These are phyloP conservation scores for Linum usitatissimum DNA, from an alignment of 345 rosid species.

Conservation along the genomic window DNA sequence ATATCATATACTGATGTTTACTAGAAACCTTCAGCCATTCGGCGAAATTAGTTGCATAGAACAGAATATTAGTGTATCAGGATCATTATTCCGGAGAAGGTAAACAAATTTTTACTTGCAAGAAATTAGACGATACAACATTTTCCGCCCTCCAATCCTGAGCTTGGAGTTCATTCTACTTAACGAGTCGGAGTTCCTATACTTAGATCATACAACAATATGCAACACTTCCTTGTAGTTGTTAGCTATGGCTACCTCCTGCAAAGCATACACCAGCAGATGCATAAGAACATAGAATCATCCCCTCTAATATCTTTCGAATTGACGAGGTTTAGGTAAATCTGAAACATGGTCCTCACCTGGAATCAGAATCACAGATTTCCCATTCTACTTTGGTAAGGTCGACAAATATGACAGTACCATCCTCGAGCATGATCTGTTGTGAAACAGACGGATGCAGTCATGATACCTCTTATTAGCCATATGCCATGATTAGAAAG, in stretches of 20 bases:
- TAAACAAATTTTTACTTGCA: neutral
- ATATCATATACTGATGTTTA: neutral
- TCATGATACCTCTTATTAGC: slow-evolving; percentile 4
- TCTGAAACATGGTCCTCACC: neutral
- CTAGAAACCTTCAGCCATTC: no score
- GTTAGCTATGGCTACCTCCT: neutral
- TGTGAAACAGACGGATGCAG: slow-evolving; percentile 15
- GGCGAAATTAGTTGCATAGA: neutral
- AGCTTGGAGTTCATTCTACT: neutral
- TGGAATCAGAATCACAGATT: slow-evolving; percentile 11
- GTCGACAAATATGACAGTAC: slow-evolving; percentile 42
- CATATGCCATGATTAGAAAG: neutral
- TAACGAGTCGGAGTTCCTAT: neutral
- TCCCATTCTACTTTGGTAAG: slow-evolving; percentile 69
- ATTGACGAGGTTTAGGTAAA: neutral
- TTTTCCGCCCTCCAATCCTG: neutral
- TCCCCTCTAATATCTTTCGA: neutral
- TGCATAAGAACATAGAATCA: neutral
- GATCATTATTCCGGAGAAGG: neutral
- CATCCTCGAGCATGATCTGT: slow-evolving; percentile 80
- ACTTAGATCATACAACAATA: neutral
- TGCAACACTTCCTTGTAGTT: neutral
- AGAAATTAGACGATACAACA: neutral
- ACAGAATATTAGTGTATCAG: neutral
- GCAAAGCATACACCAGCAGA: neutral